A percentile compares a stretch with the other conserved stretches of the same genome.
Evolutionary conservation across 805 yeast species (phyloP).

Genomic region (Candida nanaspora): DNA sequence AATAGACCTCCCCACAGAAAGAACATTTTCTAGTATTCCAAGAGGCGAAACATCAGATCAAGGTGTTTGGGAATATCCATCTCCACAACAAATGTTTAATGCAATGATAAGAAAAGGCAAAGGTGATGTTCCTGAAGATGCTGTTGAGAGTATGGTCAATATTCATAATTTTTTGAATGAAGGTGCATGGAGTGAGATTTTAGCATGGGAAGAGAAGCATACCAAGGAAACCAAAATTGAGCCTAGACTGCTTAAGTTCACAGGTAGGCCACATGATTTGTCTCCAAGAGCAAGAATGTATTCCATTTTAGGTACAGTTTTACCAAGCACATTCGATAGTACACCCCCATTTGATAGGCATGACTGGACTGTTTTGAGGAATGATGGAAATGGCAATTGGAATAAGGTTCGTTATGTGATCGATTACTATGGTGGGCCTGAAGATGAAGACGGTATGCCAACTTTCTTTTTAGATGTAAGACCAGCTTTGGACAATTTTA

Average conservation of each 20-base stretch:
- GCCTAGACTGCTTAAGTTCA: constrained; percentile 79
- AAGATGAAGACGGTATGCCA: constrained; percentile 78
- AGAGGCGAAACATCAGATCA: constrained; percentile 57
- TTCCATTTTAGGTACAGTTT: constrained; percentile 54
- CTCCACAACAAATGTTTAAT: constrained; percentile 98
- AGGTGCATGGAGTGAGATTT: constrained; percentile 94
- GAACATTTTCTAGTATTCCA: constrained; percentile 83
- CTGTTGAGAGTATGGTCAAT: constrained; percentile 94
- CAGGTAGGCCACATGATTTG: constrained; percentile 84
- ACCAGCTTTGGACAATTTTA: constrained; percentile 77
- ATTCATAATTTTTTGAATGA: constrained; percentile 95
- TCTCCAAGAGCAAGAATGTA: constrained; percentile 80
- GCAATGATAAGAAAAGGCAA: constrained; percentile 96
- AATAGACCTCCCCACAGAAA: constrained; percentile 69
- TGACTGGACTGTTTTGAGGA: constrained; percentile 93
- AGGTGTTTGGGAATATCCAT: constrained; percentile 97
- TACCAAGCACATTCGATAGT: constrained; percentile 65
- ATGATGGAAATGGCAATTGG: constrained; percentile 47
- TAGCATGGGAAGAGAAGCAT: constrained; percentile 83
- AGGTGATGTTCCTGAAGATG: constrained; percentile 86
- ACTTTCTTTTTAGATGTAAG: constrained; percentile 89
- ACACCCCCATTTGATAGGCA: constrained; percentile 97
- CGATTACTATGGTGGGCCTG: constrained; percentile 95
- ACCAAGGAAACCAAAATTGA: constrained; percentile 43
- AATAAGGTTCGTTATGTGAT: constrained; percentile 81